Conservation (phyloP, 352 stramenopile genomes). For the Albugo candida region DNA sequence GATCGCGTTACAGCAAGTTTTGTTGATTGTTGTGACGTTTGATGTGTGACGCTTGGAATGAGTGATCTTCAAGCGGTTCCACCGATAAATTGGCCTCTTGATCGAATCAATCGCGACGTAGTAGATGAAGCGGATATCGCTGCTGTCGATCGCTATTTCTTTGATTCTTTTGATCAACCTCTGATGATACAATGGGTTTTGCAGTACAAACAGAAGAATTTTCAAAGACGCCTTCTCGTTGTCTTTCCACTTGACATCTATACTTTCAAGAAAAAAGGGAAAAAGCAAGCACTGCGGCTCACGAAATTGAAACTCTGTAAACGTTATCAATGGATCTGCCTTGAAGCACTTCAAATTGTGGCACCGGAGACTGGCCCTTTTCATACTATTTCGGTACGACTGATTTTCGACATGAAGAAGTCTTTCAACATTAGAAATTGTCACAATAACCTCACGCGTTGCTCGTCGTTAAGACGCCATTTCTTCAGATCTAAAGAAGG, state of each 20-base stretch:
- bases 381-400: too few species aligned
- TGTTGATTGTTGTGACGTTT: too few species aligned
- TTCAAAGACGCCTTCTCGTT: slow-evolving; percentile 30
- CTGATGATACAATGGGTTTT: slow-evolving; percentile 46
- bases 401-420: slow-evolving; percentile 9
- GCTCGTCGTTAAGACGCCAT: slow-evolving; percentile 11
- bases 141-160: slow-evolving; percentile 29
- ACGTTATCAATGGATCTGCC: too few species aligned
- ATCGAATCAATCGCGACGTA: too few species aligned
- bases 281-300: neutral
- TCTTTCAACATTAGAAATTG: slow-evolving; percentile 9
- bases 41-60: too few species aligned
- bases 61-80: too few species aligned
- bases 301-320: neutral
- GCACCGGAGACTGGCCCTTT: too few species aligned
- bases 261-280: slow-evolving; percentile 18
- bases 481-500: slow-evolving; percentile 6
- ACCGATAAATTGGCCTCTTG: too few species aligned
- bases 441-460: neutral
- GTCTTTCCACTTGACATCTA: slow-evolving; percentile 30
- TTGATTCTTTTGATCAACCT: slow-evolving; percentile 19
- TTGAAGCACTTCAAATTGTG: too few species aligned
- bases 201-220: slow-evolving; percentile 17
- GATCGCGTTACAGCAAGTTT: too few species aligned
- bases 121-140: slow-evolving; percentile 24